Evolutionary conservation across 2,329 filamentous ascomycete species (phyloP).

Genomic region (Teratosphaeria destructans): DNA sequence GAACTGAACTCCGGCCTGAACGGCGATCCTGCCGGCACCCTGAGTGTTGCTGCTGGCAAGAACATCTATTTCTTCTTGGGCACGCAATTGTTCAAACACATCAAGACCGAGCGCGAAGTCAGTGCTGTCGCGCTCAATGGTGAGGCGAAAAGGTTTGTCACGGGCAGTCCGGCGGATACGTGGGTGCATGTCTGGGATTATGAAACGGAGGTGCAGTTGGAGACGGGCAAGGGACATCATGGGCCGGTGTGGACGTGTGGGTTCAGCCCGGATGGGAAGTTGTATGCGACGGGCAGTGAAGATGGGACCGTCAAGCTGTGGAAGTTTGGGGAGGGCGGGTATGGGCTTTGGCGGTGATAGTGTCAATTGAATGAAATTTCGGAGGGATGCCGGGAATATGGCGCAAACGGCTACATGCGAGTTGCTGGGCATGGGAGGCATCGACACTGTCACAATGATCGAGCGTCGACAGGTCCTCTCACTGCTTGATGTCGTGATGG

Average conservation of each 20-base stretch:
- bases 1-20: constrained; percentile 67
- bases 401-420: not conserved
- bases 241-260: constrained; percentile 93
- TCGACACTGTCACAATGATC: too few species aligned
- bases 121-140: constrained; percentile 84
- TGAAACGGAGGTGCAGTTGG: constrained; percentile 72
- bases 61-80: constrained; percentile 88
- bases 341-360: constrained; percentile 52
- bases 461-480: too few species aligned
- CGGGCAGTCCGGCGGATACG: constrained; percentile 82
- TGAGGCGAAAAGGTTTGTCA: constrained; percentile 71
- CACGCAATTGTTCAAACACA: constrained; percentile 59
- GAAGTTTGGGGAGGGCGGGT: constrained; percentile 56
- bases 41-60: constrained; percentile 91
- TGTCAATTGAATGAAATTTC: not conserved
- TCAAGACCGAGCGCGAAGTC: constrained; percentile 72
- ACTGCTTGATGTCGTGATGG: too few species aligned
- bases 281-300: constrained; percentile 93
- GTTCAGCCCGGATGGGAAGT: constrained; percentile 88
- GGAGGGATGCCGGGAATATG: not conserved
- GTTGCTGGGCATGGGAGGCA: not conserved
- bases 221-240: constrained; percentile 93
- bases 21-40: constrained; percentile 52
- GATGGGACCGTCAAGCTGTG: constrained; percentile 94
- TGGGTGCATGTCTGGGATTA: constrained; percentile 95